phyloP scores from a whole-genome alignment of 805 yeast genomes.

The Pichia membranifaciens region DNA sequence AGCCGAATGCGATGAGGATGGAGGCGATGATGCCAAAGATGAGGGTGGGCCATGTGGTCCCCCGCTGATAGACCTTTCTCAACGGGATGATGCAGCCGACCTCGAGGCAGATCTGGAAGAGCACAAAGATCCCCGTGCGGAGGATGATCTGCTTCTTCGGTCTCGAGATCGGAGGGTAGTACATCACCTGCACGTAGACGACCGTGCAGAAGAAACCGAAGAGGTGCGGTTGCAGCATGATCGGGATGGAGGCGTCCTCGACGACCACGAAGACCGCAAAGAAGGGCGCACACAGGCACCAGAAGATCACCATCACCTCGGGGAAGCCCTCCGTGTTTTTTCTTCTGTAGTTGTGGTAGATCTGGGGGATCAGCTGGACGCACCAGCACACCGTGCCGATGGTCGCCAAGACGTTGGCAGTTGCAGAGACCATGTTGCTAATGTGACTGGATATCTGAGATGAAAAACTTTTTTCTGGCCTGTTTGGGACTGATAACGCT shows the following conservation, averaged over 20 bases:
- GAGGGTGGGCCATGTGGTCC: conserved; percentile 40
- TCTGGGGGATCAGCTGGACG: conserved; percentile 73
- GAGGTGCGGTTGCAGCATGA: conserved; percentile 48
- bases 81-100: conserved; percentile 46
- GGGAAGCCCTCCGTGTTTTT: conserved; percentile 87
- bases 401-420: conserved; percentile 75
- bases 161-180: conserved; percentile 45
- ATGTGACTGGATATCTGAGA: too few species aligned
- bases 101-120: conserved; percentile 37
- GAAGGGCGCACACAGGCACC: conserved; percentile 62
- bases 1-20: conserved; percentile 42
- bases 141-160: conserved; percentile 27
- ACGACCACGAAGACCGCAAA: conserved; percentile 47
- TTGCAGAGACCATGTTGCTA: conserved; percentile 31
- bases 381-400: conserved; percentile 93
- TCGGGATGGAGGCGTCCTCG: conserved; percentile 44
- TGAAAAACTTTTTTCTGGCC: too few species aligned
- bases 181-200: conserved; percentile 44
- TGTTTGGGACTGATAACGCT: too few species aligned
- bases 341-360: conserved; percentile 61
- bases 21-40: conserved; percentile 47
- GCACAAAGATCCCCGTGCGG: conserved; percentile 31
- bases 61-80: conserved; percentile 38
- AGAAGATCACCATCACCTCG: conserved; percentile 78
- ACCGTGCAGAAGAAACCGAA: conserved; percentile 46